A percentile compares a stretch with the other conserved stretches of the same genome.
phyloP scores from a whole-genome alignment of 2,329 filamentous ascomycete species.

The Ophiocordyceps sinensis region DNA sequence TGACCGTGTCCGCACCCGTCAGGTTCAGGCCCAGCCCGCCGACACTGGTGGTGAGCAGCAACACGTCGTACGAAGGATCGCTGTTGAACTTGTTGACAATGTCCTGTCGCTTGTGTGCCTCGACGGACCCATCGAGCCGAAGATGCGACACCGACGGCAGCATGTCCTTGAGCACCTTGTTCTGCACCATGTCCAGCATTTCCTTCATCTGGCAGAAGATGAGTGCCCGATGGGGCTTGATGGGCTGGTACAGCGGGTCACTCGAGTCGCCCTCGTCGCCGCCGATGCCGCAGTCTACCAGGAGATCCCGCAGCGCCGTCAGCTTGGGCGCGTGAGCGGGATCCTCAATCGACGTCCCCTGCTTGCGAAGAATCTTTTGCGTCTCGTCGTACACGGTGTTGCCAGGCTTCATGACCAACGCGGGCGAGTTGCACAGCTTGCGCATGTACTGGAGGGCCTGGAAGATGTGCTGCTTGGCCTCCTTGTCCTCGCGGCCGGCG shows the following conservation, averaged over 20 bases:
- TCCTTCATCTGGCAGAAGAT: constrained; percentile 99
- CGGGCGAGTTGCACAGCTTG: constrained; percentile 95
- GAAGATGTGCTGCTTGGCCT: constrained; percentile 97
- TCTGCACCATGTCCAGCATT: constrained; percentile 98
- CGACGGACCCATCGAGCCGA: constrained; percentile 85
- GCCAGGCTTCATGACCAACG: constrained; percentile 87
- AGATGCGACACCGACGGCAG: constrained; percentile 88
- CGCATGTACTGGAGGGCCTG: constrained; percentile 99
- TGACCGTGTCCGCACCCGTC: constrained; percentile 94
- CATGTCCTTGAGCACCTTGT: constrained; percentile 77
- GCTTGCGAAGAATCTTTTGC: constrained; percentile 62
- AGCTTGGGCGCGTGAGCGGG: constrained; percentile 84
- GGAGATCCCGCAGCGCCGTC: constrained; percentile 71
- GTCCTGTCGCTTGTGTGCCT: constrained; percentile 85
- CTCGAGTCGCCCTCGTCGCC: constrained; percentile 48
- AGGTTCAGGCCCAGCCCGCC: constrained; percentile 89
- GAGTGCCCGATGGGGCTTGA: constrained; percentile 88
- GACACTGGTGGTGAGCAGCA: constrained; percentile 88
- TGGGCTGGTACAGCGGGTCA: constrained; percentile 57
- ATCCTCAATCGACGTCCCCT: constrained; percentile 73
- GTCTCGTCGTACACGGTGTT: constrained; percentile 84
- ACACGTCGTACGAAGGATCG: constrained; percentile 88
- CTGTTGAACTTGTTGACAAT: constrained; percentile 99
- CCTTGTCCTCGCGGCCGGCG: constrained; percentile 73
- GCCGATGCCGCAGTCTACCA: constrained; percentile 98